A percentile compares a stretch with the other conserved stretches of the same genome.
These are phyloP conservation scores for Trichosporon ovoides DNA, from an alignment of 1,284 basidiomycete species.

Conservation along the genomic window DNA sequence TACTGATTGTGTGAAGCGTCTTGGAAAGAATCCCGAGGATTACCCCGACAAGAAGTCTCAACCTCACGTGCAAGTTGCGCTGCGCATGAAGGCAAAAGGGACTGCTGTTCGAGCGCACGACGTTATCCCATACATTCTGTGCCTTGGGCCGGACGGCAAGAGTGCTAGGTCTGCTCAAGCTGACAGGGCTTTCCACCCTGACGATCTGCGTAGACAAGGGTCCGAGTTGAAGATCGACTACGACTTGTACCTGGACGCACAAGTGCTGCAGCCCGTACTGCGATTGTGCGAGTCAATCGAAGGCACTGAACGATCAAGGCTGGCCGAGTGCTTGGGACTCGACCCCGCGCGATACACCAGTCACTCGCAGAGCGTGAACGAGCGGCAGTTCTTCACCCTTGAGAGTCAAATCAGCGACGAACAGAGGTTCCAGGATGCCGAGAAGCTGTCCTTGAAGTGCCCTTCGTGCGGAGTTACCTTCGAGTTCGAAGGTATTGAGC, in stretches of 20 bases:
- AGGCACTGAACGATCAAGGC: slow-evolving; percentile 81
- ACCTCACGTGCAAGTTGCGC: slow-evolving; percentile 94
- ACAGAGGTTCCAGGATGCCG: slow-evolving; percentile 74
- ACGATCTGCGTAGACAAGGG: slow-evolving; percentile 72
- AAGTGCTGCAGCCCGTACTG: slow-evolving; percentile 90
- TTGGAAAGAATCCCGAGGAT: slow-evolving; percentile 91
- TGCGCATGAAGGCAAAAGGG: slow-evolving; percentile 82
- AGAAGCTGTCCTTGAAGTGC: slow-evolving; percentile 67
- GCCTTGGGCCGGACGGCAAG: slow-evolving; percentile 69
- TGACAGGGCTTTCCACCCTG: slow-evolving; percentile 86
- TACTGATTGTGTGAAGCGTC: slow-evolving; percentile 55
- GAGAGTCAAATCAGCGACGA: slow-evolving; percentile 86
- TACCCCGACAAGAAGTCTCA: slow-evolving; percentile 93
- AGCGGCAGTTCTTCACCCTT: slow-evolving; percentile 69
- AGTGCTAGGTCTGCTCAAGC: slow-evolving; percentile 73
- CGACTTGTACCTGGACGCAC: slow-evolving; percentile 85
- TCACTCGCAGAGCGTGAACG: slow-evolving; percentile 55
- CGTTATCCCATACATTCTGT: slow-evolving; percentile 95
- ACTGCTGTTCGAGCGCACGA: slow-evolving; percentile 76
- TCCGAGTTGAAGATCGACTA: slow-evolving; percentile 63
- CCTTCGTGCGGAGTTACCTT: slow-evolving; percentile 62
- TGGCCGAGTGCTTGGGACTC: slow-evolving; percentile 94
- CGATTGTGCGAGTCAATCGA: slow-evolving; percentile 94
- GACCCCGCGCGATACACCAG: slow-evolving; percentile 73
- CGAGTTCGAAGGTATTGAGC: slow-evolving; percentile 60